Conservation (phyloP, 2,329 filamentous ascomycete genomes). For the Exophiala phaeomuriformis region DNA sequence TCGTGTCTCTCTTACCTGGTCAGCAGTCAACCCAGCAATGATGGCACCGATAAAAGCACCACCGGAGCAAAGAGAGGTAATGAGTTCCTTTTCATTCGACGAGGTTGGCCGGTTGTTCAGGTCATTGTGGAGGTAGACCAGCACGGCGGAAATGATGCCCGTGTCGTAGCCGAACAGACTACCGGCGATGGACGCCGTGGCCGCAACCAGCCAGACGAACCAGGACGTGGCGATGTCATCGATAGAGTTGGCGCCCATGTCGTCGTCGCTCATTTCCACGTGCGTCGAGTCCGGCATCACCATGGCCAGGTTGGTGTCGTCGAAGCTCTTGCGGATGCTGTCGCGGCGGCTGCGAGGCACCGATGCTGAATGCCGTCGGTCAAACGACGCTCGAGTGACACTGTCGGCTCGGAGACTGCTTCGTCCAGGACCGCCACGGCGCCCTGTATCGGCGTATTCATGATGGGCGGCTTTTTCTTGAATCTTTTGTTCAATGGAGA, state of each 20-base stretch:
- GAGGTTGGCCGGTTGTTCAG: conserved; percentile 44
- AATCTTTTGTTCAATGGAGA: conserved; percentile 8
- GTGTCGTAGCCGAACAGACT: conserved; percentile 59
- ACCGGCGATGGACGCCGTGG: conserved; percentile 52
- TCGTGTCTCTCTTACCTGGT: conserved; percentile 30
- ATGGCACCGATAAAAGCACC: conserved; percentile 52
- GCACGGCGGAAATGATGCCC: conserved; percentile 54
- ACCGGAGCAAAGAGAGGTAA: conserved; percentile 52
- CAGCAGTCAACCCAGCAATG: conserved; percentile 47
- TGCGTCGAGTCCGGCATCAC: conserved; percentile 29
- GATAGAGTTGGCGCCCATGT: conserved; percentile 26
- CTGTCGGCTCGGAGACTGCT: conserved; percentile 9
- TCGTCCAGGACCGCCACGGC: not conserved
- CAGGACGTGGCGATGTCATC: conserved; percentile 36
- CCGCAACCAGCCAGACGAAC: conserved; percentile 51
- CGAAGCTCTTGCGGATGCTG: conserved; percentile 16
- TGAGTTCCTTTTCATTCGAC: conserved; percentile 51
- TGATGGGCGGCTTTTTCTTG: conserved; percentile 5
- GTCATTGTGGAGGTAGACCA: conserved; percentile 49
- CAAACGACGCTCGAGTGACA: conserved; percentile 7
- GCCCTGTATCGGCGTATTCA: not conserved
- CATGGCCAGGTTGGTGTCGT: conserved; percentile 16
- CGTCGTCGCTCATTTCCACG: conserved; percentile 23
- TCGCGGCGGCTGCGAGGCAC: conserved; percentile 4
- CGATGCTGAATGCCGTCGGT: conserved; percentile 11